Percentiles rank a stretch among this genome's conserved stretches.
phyloP scores from a whole-genome alignment of 1,284 basidiomycete species.

The Exobasidium rhododendri region DNA sequence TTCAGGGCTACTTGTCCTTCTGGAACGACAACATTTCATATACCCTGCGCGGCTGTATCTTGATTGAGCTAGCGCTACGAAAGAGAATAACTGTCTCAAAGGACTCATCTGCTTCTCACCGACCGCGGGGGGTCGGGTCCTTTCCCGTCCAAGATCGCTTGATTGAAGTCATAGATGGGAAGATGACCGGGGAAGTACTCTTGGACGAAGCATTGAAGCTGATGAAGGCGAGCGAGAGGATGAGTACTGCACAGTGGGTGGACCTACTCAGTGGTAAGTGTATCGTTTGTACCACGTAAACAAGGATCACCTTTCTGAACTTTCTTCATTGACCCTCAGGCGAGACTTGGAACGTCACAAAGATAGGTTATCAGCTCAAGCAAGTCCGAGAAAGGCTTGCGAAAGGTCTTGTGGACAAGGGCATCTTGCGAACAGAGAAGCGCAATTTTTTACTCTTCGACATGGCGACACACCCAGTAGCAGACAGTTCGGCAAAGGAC shows the following conservation, averaged over 20 bases:
- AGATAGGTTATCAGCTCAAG: slow-evolving; percentile 52
- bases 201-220: slow-evolving; percentile 52
- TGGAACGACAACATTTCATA: slow-evolving; percentile 56
- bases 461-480: slow-evolving; percentile 54
- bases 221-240: slow-evolving; percentile 42
- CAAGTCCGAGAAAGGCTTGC: slow-evolving; percentile 53
- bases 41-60: slow-evolving; percentile 49
- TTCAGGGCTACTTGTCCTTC: slow-evolving; percentile 53
- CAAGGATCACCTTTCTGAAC: background rate
- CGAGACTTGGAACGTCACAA: slow-evolving; percentile 54
- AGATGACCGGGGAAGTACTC: slow-evolving; percentile 50
- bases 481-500: slow-evolving; percentile 47
- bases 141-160: slow-evolving; percentile 30
- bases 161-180: slow-evolving; percentile 46
- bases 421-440: slow-evolving; percentile 53
- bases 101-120: slow-evolving; percentile 28
- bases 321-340: slow-evolving; percentile 17
- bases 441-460: slow-evolving; percentile 54
- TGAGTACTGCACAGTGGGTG: slow-evolving; percentile 48
- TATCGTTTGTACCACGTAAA: too few species aligned
- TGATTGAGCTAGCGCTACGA: slow-evolving; percentile 51
- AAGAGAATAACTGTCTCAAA: slow-evolving; percentile 40
- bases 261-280: slow-evolving; percentile 47
- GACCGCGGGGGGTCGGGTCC: background rate
- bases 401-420: slow-evolving; percentile 54